Evolutionary conservation across 2,329 filamentous ascomycete genomes (phyloP).

Genomic region (Talaromyces sp.): DNA sequence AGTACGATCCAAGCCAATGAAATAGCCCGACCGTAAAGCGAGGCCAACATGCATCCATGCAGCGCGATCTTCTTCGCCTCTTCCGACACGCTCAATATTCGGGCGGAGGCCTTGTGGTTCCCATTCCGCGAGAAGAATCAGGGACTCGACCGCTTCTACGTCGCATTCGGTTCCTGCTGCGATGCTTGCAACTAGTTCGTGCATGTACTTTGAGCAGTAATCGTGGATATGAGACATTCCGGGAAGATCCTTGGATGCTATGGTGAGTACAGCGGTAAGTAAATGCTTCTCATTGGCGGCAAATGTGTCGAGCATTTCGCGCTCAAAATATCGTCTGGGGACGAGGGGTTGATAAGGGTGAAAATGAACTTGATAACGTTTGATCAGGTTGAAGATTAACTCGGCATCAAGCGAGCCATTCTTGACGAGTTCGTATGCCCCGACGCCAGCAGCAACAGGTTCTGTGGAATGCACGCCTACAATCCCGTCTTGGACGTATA

Average conservation of each 20-base stretch:
- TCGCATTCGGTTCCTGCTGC: constrained; percentile 64
- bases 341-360: constrained; percentile 69
- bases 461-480: constrained; percentile 16
- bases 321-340: constrained; percentile 57
- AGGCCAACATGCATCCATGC: constrained; percentile 75
- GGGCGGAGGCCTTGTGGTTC: constrained; percentile 62
- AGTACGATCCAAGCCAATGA: constrained; percentile 65
- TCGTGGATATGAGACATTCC: constrained; percentile 62
- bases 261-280: constrained; percentile 65
- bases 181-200: constrained; percentile 62
- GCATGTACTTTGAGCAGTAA: constrained; percentile 66
- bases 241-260: constrained; percentile 67
- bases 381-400: constrained; percentile 51
- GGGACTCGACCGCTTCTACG: constrained; percentile 67
- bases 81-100: constrained; percentile 60
- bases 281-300: constrained; percentile 62
- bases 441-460: constrained; percentile 32
- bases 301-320: constrained; percentile 52
- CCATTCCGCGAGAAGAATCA: constrained; percentile 70
- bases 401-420: constrained; percentile 46
- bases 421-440: constrained; percentile 43
- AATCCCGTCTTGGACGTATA: constrained; percentile 20
- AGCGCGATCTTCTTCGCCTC: constrained; percentile 69
- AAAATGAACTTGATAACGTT: constrained; percentile 61
- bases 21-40: constrained; percentile 66